Base-by-base conservation (phyloP, 371 early-diverging fungal genomes). In the Mucor irregularis region DNA sequence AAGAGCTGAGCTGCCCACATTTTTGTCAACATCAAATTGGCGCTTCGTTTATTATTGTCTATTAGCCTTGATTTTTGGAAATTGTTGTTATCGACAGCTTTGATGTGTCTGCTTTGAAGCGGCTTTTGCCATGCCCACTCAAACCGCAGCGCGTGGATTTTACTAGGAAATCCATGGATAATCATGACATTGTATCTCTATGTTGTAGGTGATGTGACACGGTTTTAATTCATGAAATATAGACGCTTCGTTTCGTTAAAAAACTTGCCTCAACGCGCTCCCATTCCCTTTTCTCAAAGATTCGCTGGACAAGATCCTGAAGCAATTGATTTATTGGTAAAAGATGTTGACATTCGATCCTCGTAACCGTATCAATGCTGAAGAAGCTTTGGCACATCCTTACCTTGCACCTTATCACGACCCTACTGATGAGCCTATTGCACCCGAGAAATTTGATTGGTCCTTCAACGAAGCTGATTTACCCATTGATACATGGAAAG, bases 281-380 rank as follows among this genome's bases (percentile, higher is more conserved):
- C 84, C 53, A 81, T 93, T 48, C 90, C 94, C 11, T 93, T 97
- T 72, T 63, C 79, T 11, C 76, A 84, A 69, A 81, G 66, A 50
- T 78, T 78, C 50, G 73, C 62, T 8, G 73, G 74, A 17, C 75
- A 74, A 53, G 76, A 78, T 46, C 61, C 66, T 22, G 62, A 74
- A 74, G 98, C 96, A 0, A 73, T 97, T 42, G 92, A 94, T 58
- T 77, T 99, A 45, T 81, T 99, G 4, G 90, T n/a, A 92, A 62
- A 90, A 86, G 64, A 90, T 99, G 83, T 76, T 99, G 16, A 87
- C 88, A 17, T 97, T 96, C 73, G 95, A 96, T 73, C 98, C 99
- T 48, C 82, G 84, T 42, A 85, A 88, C 50, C 88, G 99, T 56
- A 91, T 95, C 29, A 93, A 85, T 37, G 96, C 94, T 8, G 90